A percentile compares a stretch with the other conserved stretches of the same genome.
Evolutionary conservation across 192 early-diverging fungal species (phyloP).

Genomic region (Helicostylum pulchrum): DNA sequence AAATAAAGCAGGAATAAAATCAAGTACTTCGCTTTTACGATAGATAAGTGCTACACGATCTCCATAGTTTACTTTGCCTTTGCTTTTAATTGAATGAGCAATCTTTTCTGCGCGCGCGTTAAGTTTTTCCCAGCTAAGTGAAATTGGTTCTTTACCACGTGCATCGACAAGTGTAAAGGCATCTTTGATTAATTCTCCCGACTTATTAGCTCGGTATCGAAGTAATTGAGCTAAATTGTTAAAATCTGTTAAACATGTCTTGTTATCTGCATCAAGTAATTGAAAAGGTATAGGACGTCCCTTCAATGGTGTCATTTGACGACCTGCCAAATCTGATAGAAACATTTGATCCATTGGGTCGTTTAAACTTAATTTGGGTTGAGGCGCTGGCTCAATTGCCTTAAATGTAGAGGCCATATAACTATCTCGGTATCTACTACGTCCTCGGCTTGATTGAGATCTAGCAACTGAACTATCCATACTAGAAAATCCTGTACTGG

Average conservation of each 20-base stretch:
- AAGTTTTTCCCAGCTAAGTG: slow-evolving; percentile 73
- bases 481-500: not conserved
- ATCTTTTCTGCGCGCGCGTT: slow-evolving; percentile 69
- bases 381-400: slow-evolving; percentile 32
- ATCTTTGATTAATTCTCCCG: slow-evolving; percentile 40
- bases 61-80: slow-evolving; percentile 55
- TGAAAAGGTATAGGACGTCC: slow-evolving; percentile 43
- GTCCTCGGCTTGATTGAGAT: slow-evolving; percentile 1
- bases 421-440: slow-evolving; percentile 27
- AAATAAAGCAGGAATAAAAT: slow-evolving; percentile 77
- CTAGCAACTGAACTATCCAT: not conserved
- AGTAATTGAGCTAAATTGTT: slow-evolving; percentile 65
- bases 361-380: slow-evolving; percentile 16
- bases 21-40: slow-evolving; percentile 75
- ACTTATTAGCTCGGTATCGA: slow-evolving; percentile 51
- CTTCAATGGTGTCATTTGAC: slow-evolving; percentile 53
- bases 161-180: slow-evolving; percentile 71
- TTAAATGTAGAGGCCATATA: slow-evolving; percentile 33
- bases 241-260: slow-evolving; percentile 51
- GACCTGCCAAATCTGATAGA: slow-evolving; percentile 41
- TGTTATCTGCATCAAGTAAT: slow-evolving; percentile 28
- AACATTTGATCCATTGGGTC: slow-evolving; percentile 23
- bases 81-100: slow-evolving; percentile 62
- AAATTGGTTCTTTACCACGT: slow-evolving; percentile 67
- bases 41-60: slow-evolving; percentile 76